Conservation (phyloP, 169 alveolate genomes). For the Cryptosporidium muris region DNA sequence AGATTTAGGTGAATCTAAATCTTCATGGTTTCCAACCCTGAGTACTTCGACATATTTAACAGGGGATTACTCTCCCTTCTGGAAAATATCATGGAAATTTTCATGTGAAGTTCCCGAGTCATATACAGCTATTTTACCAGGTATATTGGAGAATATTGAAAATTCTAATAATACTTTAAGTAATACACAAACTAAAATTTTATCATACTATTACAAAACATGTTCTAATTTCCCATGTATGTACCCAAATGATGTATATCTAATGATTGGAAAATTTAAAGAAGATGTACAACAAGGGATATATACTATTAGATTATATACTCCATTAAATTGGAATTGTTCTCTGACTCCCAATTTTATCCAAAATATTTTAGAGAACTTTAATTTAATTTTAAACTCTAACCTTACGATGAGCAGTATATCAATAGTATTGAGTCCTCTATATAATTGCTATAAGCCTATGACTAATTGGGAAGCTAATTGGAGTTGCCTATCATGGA, state of each 20-base stretch:
- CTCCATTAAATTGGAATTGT: too few relatives aligned
- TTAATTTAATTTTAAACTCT: too few relatives aligned
- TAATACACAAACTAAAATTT: neutral
- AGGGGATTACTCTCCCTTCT: slow-evolving; percentile 50
- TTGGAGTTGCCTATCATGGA: too few relatives aligned
- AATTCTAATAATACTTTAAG: neutral
- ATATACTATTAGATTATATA: neutral
- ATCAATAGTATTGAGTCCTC: too few relatives aligned
- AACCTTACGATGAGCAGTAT: too few relatives aligned
- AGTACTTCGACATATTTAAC: slow-evolving; percentile 18
- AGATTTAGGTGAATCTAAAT: slow-evolving; percentile 15
- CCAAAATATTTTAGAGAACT: too few relatives aligned
- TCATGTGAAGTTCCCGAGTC: slow-evolving; percentile 45
- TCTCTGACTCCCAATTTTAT: too few relatives aligned
- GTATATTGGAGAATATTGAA: neutral
- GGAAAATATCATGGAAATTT: slow-evolving; percentile 59
- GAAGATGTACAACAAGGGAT: slow-evolving; percentile 3
- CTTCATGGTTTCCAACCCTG: slow-evolving; percentile 68
- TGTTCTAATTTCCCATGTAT: slow-evolving; percentile 41
- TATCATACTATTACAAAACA: slow-evolving; percentile 28
- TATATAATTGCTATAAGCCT: too few relatives aligned
- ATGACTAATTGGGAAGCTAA: too few relatives aligned
- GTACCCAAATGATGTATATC: slow-evolving; percentile 39
- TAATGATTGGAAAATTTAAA: slow-evolving; percentile 35
- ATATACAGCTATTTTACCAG: slow-evolving; percentile 59